Percentiles rank a stretch among this genome's conserved stretches.
These are phyloP conservation scores for Cnidoscolus chayamansa DNA, from an alignment of 441 rosid genomes.

Conservation along the genomic window DNA sequence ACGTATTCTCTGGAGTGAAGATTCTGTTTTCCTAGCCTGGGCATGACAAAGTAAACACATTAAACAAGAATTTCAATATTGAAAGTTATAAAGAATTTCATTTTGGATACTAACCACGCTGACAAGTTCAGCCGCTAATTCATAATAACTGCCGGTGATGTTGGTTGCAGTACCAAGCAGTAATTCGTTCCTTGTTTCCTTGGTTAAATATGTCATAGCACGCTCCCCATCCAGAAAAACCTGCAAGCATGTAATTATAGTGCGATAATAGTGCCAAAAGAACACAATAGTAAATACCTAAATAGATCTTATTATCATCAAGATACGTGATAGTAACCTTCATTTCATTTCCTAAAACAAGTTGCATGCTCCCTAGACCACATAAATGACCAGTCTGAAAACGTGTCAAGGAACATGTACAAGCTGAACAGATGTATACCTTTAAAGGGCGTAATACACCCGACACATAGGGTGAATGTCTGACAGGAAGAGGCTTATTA, in stretches of 20 bases:
- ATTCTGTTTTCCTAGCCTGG: constrained; percentile 84
- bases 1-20: constrained; percentile 83
- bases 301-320: neutral
- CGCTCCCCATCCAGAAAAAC: constrained; percentile 72
- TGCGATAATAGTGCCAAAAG: neutral
- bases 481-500: constrained; percentile 84
- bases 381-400: neutral
- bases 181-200: constrained; percentile 49
- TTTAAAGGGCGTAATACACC: constrained; percentile 76
- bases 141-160: constrained; percentile 73
- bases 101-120: constrained; percentile 58
- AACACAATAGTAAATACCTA: neutral
- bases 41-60: constrained; percentile 12
- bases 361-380: neutral
- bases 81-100: constrained; percentile 15
- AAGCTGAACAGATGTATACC: constrained; percentile 35
- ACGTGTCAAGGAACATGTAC: neutral
- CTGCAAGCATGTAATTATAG: constrained; percentile 35
- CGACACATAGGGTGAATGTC: constrained; percentile 87
- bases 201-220: constrained; percentile 60
- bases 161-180: constrained; percentile 55
- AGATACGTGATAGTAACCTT: neutral
- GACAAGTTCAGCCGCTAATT: constrained; percentile 76
- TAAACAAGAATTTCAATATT: neutral
- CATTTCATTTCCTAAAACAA: neutral